phyloP scores from a whole-genome alignment of 202 grass and related monocot species.

The Carex arenaria region DNA sequence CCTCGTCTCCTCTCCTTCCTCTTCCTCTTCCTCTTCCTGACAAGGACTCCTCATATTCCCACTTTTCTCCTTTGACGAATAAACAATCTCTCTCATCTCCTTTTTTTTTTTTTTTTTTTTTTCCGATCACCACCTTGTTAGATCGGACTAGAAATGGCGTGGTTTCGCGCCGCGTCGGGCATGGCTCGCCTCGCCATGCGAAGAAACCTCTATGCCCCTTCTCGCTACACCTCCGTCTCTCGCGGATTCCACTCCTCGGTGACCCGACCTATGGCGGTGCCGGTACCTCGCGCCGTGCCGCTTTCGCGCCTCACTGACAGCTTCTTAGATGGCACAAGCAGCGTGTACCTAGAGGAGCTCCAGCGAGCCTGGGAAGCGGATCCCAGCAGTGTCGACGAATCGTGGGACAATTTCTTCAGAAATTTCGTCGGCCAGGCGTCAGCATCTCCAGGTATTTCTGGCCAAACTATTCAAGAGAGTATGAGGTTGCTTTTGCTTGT shows the following conservation, averaged over 20 bases:
- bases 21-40: too few species aligned
- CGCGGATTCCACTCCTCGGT: constrained; percentile 47
- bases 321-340: constrained; percentile 73
- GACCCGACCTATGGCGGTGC: constrained; percentile 30
- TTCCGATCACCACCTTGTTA: not conserved
- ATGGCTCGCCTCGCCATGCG: constrained; percentile 39
- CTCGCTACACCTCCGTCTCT: constrained; percentile 4
- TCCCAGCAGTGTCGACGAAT: constrained; percentile 75
- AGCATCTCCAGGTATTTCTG: constrained; percentile 45
- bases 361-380: constrained; percentile 85
- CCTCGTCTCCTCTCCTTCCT: not conserved
- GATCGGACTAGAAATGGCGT: constrained; percentile 38
- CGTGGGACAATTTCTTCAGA: constrained; percentile 90
- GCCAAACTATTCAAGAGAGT: constrained; percentile 95
- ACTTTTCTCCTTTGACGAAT: not conserved
- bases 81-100: not conserved
- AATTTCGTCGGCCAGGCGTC: constrained; percentile 72
- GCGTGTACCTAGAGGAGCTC: constrained; percentile 84
- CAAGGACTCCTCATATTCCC: not conserved
- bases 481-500: constrained; percentile 85
- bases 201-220: constrained; percentile 26
- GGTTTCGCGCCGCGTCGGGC: constrained; percentile 61
- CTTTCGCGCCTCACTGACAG: constrained; percentile 67
- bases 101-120: too few species aligned
- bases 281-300: constrained; percentile 61